Base-by-base conservation (phyloP, 441 rosid genomes). In the Erodium moschatum region DNA sequence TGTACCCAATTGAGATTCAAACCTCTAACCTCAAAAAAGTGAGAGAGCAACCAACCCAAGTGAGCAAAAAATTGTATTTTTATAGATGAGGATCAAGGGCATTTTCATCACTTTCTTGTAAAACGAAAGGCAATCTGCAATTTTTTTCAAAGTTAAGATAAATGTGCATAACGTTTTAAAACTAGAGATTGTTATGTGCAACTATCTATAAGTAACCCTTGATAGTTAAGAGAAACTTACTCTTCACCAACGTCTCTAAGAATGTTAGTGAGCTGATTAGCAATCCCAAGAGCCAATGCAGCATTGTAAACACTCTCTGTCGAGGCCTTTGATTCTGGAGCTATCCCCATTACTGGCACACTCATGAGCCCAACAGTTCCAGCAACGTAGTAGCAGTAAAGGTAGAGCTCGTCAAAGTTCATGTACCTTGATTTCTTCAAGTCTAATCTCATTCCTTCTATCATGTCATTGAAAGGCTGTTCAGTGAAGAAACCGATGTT, bases 171-270 rank as follows among this genome's bases (percentile, higher is more conserved):
- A n/a, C n/a, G n/a, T n/a, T n/a, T n/a, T n/a, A n/a, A n/a, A n/a
- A n/a, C n/a, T n/a, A n/a, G n/a, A n/a, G n/a, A n/a, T n/a, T n/a
- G n/a, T n/a, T n/a, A n/a, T n/a, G n/a, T n/a, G n/a, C n/a, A n/a
- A n/a, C n/a, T n/a, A n/a, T n/a, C n/a, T n/a, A n/a, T n/a, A n/a
- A n/a, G n/a, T n/a, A n/a, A n/a, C n/a, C n/a, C n/a, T n/a, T n/a
- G n/a, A n/a, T n/a, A n/a, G n/a, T n/a, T n/a, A n/a, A n/a, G n/a
- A n/a, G n/a, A n/a, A n/a, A n/a, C 87, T 78, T 74, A 82, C 85
- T 84, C 87, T 77, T 84, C 87, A 6, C 85, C 87, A 19, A 82
- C 87, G 61, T 84, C 87, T 63, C 87, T 66, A 64, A 84, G 84
- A 42, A 84, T 84, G 72, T 84, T 84, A 12, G 87, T 84, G 16